Percentiles rank a stretch among this genome's conserved stretches.
phyloP scores from a whole-genome alignment of 305 asterid genomes.

The Vinca major region DNA sequence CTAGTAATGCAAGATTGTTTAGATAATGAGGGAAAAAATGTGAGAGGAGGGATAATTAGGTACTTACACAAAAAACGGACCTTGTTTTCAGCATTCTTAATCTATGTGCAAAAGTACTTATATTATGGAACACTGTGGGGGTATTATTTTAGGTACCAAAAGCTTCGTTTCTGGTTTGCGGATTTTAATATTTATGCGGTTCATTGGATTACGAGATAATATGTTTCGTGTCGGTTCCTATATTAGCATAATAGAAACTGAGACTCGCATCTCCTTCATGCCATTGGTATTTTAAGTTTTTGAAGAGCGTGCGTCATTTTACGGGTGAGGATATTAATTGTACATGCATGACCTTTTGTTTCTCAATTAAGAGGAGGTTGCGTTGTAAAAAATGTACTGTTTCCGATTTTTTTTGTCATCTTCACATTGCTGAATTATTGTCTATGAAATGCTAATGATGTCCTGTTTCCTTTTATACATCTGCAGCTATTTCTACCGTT shows the following conservation, averaged over 20 bases:
- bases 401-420: not conserved
- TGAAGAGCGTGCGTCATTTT: too few species aligned
- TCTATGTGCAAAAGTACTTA: too few species aligned
- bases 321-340: too few species aligned
- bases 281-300: too few species aligned
- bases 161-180: not conserved
- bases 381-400: not conserved
- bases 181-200: not conserved
- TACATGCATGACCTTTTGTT: not conserved
- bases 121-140: too few species aligned
- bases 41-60: too few species aligned
- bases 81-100: too few species aligned
- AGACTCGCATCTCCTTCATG: too few species aligned
- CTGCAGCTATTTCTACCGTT: conserved; percentile 71
- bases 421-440: not conserved
- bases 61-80: too few species aligned
- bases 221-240: not conserved
- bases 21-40: too few species aligned
- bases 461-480: not conserved
- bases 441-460: conserved; percentile 7
- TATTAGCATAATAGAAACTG: not conserved
- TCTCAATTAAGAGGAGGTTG: not conserved
- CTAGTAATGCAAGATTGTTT: too few species aligned
- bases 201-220: not conserved
- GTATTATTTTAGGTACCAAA: too few species aligned